Base-by-base conservation (phyloP, 106 monocot species). In the Posidonia australis region DNA sequence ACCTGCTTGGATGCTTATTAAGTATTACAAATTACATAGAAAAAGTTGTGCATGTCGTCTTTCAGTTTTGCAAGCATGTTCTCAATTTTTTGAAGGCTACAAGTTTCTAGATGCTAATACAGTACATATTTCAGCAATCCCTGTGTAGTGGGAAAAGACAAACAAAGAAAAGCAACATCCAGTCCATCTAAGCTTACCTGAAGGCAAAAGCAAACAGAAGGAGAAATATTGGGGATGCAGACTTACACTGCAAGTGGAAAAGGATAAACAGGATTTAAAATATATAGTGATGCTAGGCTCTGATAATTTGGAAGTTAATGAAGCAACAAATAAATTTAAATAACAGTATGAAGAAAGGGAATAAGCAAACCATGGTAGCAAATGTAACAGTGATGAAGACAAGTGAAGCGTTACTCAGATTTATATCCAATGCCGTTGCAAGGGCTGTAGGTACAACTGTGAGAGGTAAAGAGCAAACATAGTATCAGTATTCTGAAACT, bases 131-230 rank as follows among this genome's bases (percentile, higher is more conserved):
- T 11, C 13, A 57, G 13, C 13, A 27, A 25, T 14, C 24, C 10
- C 17, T 57, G 11, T 26, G 29, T 13, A 57, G 5, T 0, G 10
- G 14, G 18, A 46, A 9, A 49, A 58, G 25, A 26, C 62, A 0
- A 30, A 25, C 3, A 24, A 64, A 53, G 1, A 51, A 27, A 58
- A 58, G 13, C 1, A 7, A 29, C 0, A 46, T 54, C 26, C 32
- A 23, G 47, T 27, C 28, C 13, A 51, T 24, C 22, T 18, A 60
- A 78, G 68, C 77, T 76, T 61, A 90, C 94, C 84, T 80, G 67
- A 96, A 96, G 63, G 82, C 86, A 82, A 96, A 96, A 69, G 94
- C 94, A 78, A 96, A 96, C 59, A 86, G 41, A 47, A 96, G 84
- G 29, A 96, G 79, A 72, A 94, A 94, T 80, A 94, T 89, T 41